Evolutionary conservation across 2,329 filamentous ascomycete genomes (phyloP).

Genomic region (Pseudogymnoascus sp.): DNA sequence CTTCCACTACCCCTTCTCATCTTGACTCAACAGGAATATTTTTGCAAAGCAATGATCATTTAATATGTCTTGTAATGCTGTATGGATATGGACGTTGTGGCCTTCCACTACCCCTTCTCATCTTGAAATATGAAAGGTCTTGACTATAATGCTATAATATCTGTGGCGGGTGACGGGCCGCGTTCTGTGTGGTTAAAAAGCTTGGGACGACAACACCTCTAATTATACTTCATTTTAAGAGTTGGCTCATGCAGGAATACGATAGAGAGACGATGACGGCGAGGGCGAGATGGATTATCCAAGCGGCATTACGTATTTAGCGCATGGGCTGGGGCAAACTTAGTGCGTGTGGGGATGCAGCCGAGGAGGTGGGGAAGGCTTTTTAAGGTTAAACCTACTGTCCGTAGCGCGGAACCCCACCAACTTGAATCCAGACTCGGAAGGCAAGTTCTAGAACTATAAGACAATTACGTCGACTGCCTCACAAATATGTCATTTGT

Average conservation of each 20-base stretch:
- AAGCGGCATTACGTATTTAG: neutral
- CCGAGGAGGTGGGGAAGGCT: neutral
- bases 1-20: neutral
- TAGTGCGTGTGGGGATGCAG: neutral
- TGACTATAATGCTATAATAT: neutral
- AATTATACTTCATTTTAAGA: neutral
- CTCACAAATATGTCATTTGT: neutral
- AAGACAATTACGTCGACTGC: neutral
- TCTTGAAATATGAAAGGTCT: neutral
- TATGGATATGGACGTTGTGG: neutral
- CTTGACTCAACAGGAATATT: slow-evolving; percentile 9
- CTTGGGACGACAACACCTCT: neutral
- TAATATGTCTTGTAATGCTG: neutral
- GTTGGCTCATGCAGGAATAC: too few relatives aligned
- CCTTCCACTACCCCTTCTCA: neutral
- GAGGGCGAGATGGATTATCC: neutral
- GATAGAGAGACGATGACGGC: neutral
- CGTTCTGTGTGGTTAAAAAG: neutral
- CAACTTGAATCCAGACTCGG: neutral
- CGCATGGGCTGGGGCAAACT: neutral
- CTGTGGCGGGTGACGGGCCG: neutral
- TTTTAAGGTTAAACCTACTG: neutral
- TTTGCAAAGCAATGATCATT: slow-evolving; percentile 11
- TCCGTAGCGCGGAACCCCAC: neutral
- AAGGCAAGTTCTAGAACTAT: neutral